phyloP scores from a whole-genome alignment of 2,329 filamentous ascomycete genomes.

The Fusarium pseudograminearum region DNA sequence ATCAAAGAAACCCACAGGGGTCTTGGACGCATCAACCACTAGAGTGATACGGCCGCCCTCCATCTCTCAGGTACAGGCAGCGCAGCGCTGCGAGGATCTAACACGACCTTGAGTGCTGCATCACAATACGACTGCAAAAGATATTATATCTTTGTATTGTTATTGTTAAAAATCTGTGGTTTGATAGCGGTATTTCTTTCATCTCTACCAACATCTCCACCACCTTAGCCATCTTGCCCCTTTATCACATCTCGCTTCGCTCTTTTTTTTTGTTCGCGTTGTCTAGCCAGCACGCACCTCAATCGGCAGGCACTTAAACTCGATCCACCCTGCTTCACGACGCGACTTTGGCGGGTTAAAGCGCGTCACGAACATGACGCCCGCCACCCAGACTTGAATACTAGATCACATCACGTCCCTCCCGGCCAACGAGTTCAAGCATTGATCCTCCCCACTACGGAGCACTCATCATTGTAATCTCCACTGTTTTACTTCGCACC shows the following conservation, averaged over 20 bases:
- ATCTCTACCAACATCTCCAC: neutral
- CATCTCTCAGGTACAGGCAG: conserved; percentile 22
- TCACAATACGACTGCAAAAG: conserved; percentile 26
- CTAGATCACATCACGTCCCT: conserved; percentile 43
- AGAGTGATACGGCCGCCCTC: conserved; percentile 40
- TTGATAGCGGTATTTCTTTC: conserved; percentile 7
- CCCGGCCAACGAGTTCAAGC: conserved; percentile 41
- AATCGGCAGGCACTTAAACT: conserved; percentile 41
- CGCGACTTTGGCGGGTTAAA: conserved; percentile 49
- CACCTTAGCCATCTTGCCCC: neutral
- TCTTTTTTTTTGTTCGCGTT: conserved; percentile 15
- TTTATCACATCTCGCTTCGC: neutral
- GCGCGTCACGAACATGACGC: conserved; percentile 57
- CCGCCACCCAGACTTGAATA: conserved; percentile 52
- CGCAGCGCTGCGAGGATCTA: conserved; percentile 11
- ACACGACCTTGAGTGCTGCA: conserved; percentile 24
- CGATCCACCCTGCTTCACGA: conserved; percentile 47
- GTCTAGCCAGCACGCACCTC: conserved; percentile 37
- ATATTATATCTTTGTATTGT: conserved; percentile 8
- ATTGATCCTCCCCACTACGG: conserved; percentile 33
- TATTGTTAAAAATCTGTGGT: conserved; percentile 3
- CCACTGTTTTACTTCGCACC: conserved; percentile 17
- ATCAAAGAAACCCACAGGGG: conserved; percentile 21
- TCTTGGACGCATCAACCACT: conserved; percentile 32
- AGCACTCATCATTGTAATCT: conserved; percentile 26